phyloP scores from a whole-genome alignment of 768 basidiomycete genomes.

The Tylopilus balloui region DNA sequence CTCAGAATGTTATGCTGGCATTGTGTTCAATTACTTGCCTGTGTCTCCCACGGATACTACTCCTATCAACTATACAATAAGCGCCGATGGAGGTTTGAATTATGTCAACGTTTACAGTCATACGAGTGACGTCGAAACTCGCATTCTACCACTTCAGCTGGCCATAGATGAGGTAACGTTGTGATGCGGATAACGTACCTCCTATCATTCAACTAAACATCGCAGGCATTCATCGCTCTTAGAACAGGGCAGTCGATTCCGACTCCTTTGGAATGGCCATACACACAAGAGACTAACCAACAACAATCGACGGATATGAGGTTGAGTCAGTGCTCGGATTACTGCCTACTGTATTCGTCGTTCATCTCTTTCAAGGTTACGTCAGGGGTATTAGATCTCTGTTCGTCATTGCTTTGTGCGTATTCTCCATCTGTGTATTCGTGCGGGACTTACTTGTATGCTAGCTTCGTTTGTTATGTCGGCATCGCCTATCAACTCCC shows the following conservation, averaged over 20 bases:
- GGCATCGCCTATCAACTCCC: constrained; percentile 78
- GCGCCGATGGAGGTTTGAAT: constrained; percentile 58
- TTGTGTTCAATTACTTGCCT: constrained; percentile 60
- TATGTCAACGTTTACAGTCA: constrained; percentile 65
- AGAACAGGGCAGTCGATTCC: constrained; percentile 51
- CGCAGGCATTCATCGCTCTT: constrained; percentile 67
- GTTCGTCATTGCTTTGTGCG: constrained; percentile 64
- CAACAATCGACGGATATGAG: constrained; percentile 54
- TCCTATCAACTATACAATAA: constrained; percentile 64
- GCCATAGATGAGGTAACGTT: constrained; percentile 61
- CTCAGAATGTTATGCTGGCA: constrained; percentile 66
- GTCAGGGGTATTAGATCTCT: constrained; percentile 57
- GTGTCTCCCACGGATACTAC: constrained; percentile 25
- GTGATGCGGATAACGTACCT: background rate
- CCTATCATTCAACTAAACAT: background rate
- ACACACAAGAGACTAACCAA: constrained; percentile 60
- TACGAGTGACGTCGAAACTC: constrained; percentile 61
- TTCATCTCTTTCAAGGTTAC: constrained; percentile 42
- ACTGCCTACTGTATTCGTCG: background rate
- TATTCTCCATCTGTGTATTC: background rate
- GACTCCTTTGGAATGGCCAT: constrained; percentile 71
- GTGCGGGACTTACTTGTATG: background rate
- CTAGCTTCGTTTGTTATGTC: constrained; percentile 63
- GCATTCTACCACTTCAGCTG: constrained; percentile 72
- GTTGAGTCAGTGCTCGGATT: constrained; percentile 41